Percentiles rank a stretch among this genome's conserved stretches.
phyloP scores from a whole-genome alignment of 805 yeast species.

The Hagleromyces aurorensis region DNA sequence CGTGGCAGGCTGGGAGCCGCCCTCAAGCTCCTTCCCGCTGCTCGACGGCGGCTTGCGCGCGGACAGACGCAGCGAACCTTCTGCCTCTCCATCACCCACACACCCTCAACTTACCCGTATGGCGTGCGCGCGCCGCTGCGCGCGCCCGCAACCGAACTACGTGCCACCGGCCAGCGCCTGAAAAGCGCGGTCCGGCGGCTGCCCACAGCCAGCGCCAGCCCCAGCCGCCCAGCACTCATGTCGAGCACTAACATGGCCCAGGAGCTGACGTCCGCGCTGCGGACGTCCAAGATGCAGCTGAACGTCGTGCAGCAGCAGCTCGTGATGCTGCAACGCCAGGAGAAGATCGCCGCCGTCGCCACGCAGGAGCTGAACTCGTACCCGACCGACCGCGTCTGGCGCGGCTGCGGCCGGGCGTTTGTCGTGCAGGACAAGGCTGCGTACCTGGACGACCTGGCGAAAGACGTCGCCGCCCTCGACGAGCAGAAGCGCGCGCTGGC shows the following conservation, averaged over 20 bases:
- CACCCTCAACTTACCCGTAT: too few species aligned
- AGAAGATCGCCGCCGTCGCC: slow-evolving; percentile 48
- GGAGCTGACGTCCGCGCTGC: slow-evolving; percentile 24
- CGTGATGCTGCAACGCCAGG: slow-evolving; percentile 25
- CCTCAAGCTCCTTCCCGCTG: too few species aligned
- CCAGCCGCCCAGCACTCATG: too few species aligned
- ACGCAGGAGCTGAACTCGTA: slow-evolving; percentile 45
- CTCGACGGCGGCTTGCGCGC: too few species aligned
- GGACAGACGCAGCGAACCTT: too few species aligned
- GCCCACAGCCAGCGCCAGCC: too few species aligned
- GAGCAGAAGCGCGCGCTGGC: slow-evolving; percentile 54
- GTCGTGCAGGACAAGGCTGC: slow-evolving; percentile 33
- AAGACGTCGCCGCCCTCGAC: slow-evolving; percentile 44
- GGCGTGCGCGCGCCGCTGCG: too few species aligned
- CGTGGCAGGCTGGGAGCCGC: too few species aligned
- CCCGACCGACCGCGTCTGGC: slow-evolving; percentile 57
- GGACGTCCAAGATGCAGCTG: slow-evolving; percentile 25
- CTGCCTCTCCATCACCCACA: too few species aligned
- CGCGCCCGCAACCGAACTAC: too few species aligned
- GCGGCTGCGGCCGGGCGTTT: slow-evolving; percentile 77
- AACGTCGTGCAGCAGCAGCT: slow-evolving; percentile 26
- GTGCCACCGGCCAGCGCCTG: too few species aligned
- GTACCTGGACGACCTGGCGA: slow-evolving; percentile 42
- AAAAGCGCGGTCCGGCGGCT: too few species aligned
- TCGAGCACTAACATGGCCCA: slow-evolving; percentile 6